A percentile compares a stretch with the other conserved stretches of the same genome.
phyloP scores from a whole-genome alignment of 2,329 filamentous ascomycete genomes.

The Fusarium duplospermum region DNA sequence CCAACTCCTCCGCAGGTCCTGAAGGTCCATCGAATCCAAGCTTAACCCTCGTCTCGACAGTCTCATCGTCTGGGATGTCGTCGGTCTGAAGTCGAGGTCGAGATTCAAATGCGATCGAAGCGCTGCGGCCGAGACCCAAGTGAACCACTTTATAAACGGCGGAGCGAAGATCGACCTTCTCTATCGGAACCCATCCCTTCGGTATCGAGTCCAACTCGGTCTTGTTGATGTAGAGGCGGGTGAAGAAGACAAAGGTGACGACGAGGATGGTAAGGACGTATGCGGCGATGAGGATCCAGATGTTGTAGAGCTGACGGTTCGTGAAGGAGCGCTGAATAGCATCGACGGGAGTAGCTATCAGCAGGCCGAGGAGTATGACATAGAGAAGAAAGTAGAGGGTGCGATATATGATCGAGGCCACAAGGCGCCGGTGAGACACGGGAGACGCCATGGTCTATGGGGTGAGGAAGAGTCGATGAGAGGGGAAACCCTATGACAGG shows the following conservation, averaged over 20 bases:
- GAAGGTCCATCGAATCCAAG: constrained; percentile 49
- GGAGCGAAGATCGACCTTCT: constrained; percentile 83
- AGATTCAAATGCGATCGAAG: constrained; percentile 80
- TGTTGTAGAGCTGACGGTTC: constrained; percentile 77
- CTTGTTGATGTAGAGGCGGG: constrained; percentile 88
- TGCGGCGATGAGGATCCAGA: constrained; percentile 81
- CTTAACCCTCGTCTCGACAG: constrained; percentile 33
- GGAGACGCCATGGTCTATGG: constrained; percentile 41
- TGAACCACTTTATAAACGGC: constrained; percentile 81
- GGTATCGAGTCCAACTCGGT: constrained; percentile 85
- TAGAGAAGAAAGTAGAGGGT: constrained; percentile 82
- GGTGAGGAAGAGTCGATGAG: constrained; percentile 4
- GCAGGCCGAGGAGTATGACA: constrained; percentile 76
- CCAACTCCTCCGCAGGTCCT: constrained; percentile 53
- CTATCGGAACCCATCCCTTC: constrained; percentile 85
- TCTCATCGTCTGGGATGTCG: constrained; percentile 28
- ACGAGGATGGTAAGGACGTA: constrained; percentile 80
- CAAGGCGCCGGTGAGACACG: constrained; percentile 60
- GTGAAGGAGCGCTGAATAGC: constrained; percentile 80
- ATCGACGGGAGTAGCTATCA: constrained; percentile 85
- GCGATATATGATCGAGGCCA: constrained; percentile 86
- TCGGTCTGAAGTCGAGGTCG: constrained; percentile 46
- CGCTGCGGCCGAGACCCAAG: constrained; percentile 79
- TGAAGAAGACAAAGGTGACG: constrained; percentile 80
- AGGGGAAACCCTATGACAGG: constrained; percentile 16